Base-by-base conservation (phyloP, 2,329 filamentous ascomycete genomes). In the Talaromyces sp. region DNA sequence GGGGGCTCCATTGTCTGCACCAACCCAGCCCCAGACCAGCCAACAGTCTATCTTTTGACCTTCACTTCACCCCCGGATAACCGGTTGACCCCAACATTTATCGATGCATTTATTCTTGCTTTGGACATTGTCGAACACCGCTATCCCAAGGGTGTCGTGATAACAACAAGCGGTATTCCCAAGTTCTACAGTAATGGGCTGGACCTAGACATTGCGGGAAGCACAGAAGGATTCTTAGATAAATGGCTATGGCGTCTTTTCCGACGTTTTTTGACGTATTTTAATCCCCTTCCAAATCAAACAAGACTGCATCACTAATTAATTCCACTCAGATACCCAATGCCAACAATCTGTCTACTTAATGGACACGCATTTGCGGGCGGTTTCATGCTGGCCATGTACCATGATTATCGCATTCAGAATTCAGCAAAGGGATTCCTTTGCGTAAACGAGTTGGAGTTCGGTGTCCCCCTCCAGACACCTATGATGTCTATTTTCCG, bases 161-260 rank as follows among this genome's bases (percentile, higher is more conserved):
- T 92, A 53, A 93, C 89, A 4, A 93, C 89, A 0, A 89, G 86
- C 37, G 83, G 80, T 43, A 88, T 92, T 53, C 70, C 77, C 47
- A 94, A 94, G 68, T 93, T 93, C 78, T 94, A 88, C 76, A 87
- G 82, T 70, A 93, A 93, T 73, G 90, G 90, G 0, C 80, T 94
- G n/a, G 88, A 94, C 70, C 81, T 92, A 13, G 79, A 84, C 35
- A 82, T 89, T 67, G 87, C 85, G n/a, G 65, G 79, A 30, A 71
- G 74, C 27, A 83, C 82, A 0, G 79, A 83, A 1, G 79, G 78
- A 3, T 93, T 88, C 76, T 84, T 85, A 64, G 74, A 82, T 1
- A 70, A 78, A 11, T 77, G 78, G 46, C 73, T 91, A 10, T 91
- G 86, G 73, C 76, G 77, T 13, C 70, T 92, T 1, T 91, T 86